Evolutionary conservation across 1,284 basidiomycete species (phyloP), one percentile per base, ranked within the genome.

Genomic region (Meripilus lineatus): DNA sequence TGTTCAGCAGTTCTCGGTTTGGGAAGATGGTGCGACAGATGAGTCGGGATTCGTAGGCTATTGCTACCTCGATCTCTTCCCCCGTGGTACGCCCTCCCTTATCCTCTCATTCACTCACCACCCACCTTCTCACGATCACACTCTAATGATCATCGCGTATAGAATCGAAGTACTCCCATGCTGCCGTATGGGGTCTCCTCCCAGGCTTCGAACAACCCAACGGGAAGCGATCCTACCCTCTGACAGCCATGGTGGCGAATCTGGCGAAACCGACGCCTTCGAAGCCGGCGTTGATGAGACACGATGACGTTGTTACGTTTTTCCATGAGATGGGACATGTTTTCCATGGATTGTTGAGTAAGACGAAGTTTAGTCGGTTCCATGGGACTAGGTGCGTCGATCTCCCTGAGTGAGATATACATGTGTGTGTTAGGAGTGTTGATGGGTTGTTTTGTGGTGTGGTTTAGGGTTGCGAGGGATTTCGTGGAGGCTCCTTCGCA

Each of bases 271-370:
- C 85, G 2, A 89, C 87, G 0, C 78, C 82, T 0, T 80, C 82
- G 2, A 81, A 83, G 48, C 88, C 89, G 1, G 89, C 89, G 11
- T 68, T 92, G 21, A 86, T 93, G 86, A 71, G 79, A 28, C 89
- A 91, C 52, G 79, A 84, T 51, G 85, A 89, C 50, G 84, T 86
- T 2, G 84, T 84, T 18, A 87, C 83, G 0, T 85, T 87, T 63
- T 87, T 87, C 75, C 83, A 87, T 53, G 84, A 87, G 61, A 84
- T 90, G 80, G 90, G 90, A 0, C 90, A 93, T 53, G 87, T 89
- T 11, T 91, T 91, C 75, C 90, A 93, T 58, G 84, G 83, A 1
- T 63, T 93, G 39, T 65, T 89, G 42, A 85, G 82, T 56, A 70
- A 67, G 48, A 92, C 88, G 17, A 76, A 75, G 52, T 91, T 80